Evolutionary conservation across 768 basidiomycete genomes (phyloP).

Genomic region (Pisolithus orientalis): DNA sequence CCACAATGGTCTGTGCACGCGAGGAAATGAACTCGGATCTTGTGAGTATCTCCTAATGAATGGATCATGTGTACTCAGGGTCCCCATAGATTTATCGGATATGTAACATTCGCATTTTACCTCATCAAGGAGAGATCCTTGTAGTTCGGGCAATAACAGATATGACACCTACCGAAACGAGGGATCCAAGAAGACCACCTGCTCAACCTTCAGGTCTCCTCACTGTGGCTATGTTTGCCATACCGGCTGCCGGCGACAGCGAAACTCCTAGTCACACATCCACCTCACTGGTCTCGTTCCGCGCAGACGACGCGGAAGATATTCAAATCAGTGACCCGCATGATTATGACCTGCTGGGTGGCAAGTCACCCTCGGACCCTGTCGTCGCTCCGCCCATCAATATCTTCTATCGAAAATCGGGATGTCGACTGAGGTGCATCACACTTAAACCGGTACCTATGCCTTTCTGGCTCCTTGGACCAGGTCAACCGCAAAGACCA

Average conservation of each 20-base stretch:
- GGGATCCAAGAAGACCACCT: slow-evolving; percentile 7
- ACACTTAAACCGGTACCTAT: slow-evolving; percentile 22
- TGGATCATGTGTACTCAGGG: slow-evolving; percentile 2
- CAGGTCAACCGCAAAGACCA: slow-evolving; percentile 17
- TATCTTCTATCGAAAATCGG: slow-evolving; percentile 27
- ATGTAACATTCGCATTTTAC: slow-evolving; percentile 45
- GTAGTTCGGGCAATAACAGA: slow-evolving; percentile 38
- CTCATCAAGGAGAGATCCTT: slow-evolving; percentile 45
- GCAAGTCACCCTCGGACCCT: slow-evolving; percentile 12
- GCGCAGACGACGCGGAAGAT: slow-evolving; percentile 28
- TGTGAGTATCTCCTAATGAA: slow-evolving; percentile 11
- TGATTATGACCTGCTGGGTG: slow-evolving; percentile 15
- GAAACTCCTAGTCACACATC: slow-evolving; percentile 21
- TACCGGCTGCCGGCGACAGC: slow-evolving; percentile 25
- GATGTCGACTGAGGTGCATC: slow-evolving; percentile 25
- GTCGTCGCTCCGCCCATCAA: slow-evolving; percentile 26
- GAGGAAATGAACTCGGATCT: slow-evolving; percentile 21
- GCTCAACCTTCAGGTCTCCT: slow-evolving; percentile 22
- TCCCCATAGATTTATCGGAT: slow-evolving; percentile 40
- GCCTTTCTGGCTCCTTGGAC: slow-evolving; percentile 10
- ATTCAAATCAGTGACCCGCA: slow-evolving; percentile 28
- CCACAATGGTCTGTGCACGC: slow-evolving; percentile 35
- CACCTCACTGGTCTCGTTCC: slow-evolving; percentile 24
- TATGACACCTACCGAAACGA: neutral
- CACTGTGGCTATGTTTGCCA: slow-evolving; percentile 25